phyloP scores from a whole-genome alignment of 73 alveolate genomes.

The Paramecium pentaurelia region DNA sequence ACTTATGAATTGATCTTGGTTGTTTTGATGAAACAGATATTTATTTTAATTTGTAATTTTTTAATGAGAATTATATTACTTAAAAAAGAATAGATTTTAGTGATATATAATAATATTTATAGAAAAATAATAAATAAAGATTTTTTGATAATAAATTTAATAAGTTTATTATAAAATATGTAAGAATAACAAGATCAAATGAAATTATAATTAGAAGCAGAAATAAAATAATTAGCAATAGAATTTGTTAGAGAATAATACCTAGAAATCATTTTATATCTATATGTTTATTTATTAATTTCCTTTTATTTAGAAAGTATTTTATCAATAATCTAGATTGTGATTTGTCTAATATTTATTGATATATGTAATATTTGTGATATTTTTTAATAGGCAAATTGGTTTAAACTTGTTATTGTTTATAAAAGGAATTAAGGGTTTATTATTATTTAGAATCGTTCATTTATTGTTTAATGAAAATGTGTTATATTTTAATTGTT shows the following conservation, averaged over 20 bases:
- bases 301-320: not conserved
- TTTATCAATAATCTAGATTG: not conserved
- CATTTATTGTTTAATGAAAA: not conserved
- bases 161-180: not conserved
- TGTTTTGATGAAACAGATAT: no score
- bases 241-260: not conserved
- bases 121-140: not conserved
- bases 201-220: not conserved
- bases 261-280: not conserved
- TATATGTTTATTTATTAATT: not conserved
- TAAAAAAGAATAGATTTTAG: not conserved
- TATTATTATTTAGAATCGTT: not conserved
- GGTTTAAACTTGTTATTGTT: not conserved
- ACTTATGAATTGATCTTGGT: no score
- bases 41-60: no score
- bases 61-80: no score
- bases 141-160: not conserved
- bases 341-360: not conserved
- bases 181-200: not conserved
- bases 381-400: not conserved
- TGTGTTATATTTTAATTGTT: not conserved
- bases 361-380: not conserved
- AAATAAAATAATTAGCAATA: not conserved
- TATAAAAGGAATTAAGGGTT: not conserved
- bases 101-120: not conserved